Conservation (phyloP, 192 early-diverging fungal species). For the Entomortierella lignicola region DNA sequence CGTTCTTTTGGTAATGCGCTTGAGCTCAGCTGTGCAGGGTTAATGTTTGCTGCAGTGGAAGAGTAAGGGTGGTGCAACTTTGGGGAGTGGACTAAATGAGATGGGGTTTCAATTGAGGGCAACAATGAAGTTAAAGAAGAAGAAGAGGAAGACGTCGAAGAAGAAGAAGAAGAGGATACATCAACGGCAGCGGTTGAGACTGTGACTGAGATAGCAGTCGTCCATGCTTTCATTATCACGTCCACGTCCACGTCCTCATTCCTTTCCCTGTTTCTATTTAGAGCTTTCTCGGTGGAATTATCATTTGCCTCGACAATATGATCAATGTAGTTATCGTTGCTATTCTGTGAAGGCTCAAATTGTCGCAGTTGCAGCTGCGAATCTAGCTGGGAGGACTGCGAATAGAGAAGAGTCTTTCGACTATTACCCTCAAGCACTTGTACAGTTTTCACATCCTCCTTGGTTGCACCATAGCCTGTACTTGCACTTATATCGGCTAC, state of each 20-base stretch:
- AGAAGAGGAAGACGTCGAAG: constrained; percentile 13
- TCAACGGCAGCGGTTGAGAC: neutral
- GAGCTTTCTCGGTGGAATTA: neutral
- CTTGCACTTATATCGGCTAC: too few relatives aligned
- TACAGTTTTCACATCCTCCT: too few relatives aligned
- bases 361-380: too few relatives aligned
- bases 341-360: neutral
- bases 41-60: neutral
- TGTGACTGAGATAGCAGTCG: neutral
- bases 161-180: neutral
- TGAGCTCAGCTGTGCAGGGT: neutral
- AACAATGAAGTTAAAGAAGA: neutral
- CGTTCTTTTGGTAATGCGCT: too few relatives aligned
- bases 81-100: neutral
- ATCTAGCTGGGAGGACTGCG: too few relatives aligned
- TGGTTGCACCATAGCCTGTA: too few relatives aligned
- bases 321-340: neutral
- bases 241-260: neutral
- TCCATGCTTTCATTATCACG: neutral
- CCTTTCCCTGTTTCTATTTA: neutral
- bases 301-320: too few relatives aligned
- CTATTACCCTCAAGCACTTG: neutral
- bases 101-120: neutral
- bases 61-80: neutral
- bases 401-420: neutral